Evolutionary conservation across 2,329 filamentous ascomycete species (phyloP).

Genomic region (Kalaharituber pfeilii): DNA sequence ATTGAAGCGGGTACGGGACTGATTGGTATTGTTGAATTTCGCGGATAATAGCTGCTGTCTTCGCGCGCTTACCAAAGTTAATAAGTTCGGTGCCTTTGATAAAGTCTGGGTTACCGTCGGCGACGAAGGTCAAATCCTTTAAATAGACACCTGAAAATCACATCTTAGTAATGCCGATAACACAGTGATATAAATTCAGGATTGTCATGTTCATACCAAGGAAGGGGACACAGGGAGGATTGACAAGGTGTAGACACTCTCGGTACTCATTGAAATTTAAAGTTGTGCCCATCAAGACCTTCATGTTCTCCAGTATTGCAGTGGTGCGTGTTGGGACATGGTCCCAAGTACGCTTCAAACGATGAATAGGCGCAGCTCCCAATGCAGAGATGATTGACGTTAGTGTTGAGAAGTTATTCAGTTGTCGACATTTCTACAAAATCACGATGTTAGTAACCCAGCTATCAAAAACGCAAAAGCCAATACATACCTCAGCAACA

Average conservation of each 20-base stretch:
- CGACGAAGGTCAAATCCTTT: slow-evolving; percentile 94
- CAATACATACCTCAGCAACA: slow-evolving; percentile 66
- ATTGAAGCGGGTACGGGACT: slow-evolving; percentile 79
- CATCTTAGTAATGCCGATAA: slow-evolving; percentile 8
- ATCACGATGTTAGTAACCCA: not conserved
- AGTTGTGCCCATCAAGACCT: slow-evolving; percentile 84
- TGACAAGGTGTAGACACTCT: slow-evolving; percentile 77
- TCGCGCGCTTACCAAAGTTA: slow-evolving; percentile 95
- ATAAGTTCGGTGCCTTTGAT: slow-evolving; percentile 94
- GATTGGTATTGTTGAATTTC: slow-evolving; percentile 99
- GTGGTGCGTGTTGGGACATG: slow-evolving; percentile 77
- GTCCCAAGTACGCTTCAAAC: slow-evolving; percentile 83
- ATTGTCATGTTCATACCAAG: slow-evolving; percentile 63
- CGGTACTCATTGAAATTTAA: slow-evolving; percentile 98
- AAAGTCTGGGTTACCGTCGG: slow-evolving; percentile 90
- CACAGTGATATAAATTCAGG: not conserved
- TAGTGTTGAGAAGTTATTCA: slow-evolving; percentile 95
- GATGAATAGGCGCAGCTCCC: slow-evolving; percentile 84
- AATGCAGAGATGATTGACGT: slow-evolving; percentile 96
- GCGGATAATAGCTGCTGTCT: slow-evolving; percentile 94
- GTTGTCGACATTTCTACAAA: slow-evolving; percentile 82
- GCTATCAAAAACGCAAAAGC: slow-evolving; percentile 8
- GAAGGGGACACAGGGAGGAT: slow-evolving; percentile 94
- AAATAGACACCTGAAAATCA: slow-evolving; percentile 76
- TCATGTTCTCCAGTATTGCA: slow-evolving; percentile 70